These are phyloP conservation scores for Gamarada debralockiae DNA, from an alignment of 495 filamentous ascomycete species.

Conservation along the genomic window DNA sequence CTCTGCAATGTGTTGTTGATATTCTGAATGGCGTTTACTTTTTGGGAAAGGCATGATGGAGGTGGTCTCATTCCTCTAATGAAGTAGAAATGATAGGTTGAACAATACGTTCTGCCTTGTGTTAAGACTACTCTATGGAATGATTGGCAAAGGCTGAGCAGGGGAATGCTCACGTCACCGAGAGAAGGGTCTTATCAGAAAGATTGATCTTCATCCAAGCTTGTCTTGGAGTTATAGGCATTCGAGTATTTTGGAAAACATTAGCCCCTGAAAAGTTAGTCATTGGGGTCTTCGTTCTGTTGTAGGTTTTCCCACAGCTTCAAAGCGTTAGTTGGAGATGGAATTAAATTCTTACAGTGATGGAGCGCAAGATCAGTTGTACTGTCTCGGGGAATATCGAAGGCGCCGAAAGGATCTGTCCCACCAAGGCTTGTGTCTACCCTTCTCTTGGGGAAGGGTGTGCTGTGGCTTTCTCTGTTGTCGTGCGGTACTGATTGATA, in stretches of 20 bases:
- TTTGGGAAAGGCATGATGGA: neutral
- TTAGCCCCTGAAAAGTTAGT: neutral
- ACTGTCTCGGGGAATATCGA: constrained; percentile 2
- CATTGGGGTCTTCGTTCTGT: neutral
- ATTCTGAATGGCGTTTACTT: constrained; percentile 4
- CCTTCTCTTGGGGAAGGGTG: neutral
- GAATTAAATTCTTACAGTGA: constrained; percentile 8
- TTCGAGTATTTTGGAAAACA: constrained; percentile 12
- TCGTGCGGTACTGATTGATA: neutral
- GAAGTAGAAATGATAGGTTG: constrained; percentile 6
- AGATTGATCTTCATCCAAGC: constrained; percentile 12
- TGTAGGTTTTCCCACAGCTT: neutral
- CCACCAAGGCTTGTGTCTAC: constrained; percentile 1
- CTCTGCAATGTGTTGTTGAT: constrained; percentile 3
- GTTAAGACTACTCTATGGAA: neutral
- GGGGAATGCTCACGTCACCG: constrained; percentile 1
- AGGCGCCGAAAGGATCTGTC: constrained; percentile 4
- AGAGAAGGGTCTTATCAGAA: constrained; percentile 10
- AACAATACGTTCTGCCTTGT: constrained; percentile 1
- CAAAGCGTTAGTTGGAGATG: neutral
- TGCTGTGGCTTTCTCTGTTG: neutral
- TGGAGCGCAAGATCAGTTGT: constrained; percentile 9
- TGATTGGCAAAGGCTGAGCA: neutral
- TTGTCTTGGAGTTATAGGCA: constrained; percentile 5
- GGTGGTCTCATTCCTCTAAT: constrained; percentile 4